Base-by-base conservation (phyloP, 2,329 filamentous ascomycete species). In the Venturia aucupariae region DNA sequence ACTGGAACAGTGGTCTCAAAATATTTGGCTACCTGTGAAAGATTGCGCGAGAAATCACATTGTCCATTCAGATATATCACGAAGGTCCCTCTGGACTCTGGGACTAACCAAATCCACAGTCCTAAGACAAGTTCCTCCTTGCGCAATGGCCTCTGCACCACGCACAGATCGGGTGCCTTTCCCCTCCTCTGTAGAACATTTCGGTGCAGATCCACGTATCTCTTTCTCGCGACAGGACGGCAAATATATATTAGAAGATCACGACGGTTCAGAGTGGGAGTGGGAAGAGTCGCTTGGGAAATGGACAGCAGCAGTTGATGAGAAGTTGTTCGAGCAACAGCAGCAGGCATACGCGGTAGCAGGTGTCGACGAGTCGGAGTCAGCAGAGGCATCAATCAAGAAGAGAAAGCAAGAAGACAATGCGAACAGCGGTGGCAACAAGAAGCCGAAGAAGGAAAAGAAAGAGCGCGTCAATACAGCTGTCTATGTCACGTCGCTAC, bases 401-500 rank as follows among this genome's bases (percentile, higher is more conserved):
- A 81, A 84, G 69, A 75, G 73, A 69, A 79, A 78, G 71, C 75
- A 76, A 65, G 78, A 73, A 71, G 75, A 74, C 67, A 74, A 74
- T 68, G 41, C 72, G 71, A 70, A 71, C 65, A 68, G 69, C 66
- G 38, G 48, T 65, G 39, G 65, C 60, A 60, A 63, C 78, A 79
- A 67, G 72, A 39, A 61, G 57, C 57, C 57, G 59, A 61, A 69
- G 13, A 63, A 48, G 22, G 41, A 64, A 51, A 71, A 68, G 51
- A 74, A 71, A 67, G 68, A 75, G 51, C 69, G 80, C 66, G 81
- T 92, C 70, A 97, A 97, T 74, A 96, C 90, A 6, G 93, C 93
- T 51, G 84, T 99, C 68, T 99, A 93, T 78, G 89, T 97, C 60
- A 96, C 92, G 4, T 90, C 90, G 15, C 83, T 99, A 4, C 95